Percentiles rank a stretch among this genome's conserved stretches.
phyloP scores from a whole-genome alignment of 352 stramenopile genomes.

The Thraustotheca clavata region DNA sequence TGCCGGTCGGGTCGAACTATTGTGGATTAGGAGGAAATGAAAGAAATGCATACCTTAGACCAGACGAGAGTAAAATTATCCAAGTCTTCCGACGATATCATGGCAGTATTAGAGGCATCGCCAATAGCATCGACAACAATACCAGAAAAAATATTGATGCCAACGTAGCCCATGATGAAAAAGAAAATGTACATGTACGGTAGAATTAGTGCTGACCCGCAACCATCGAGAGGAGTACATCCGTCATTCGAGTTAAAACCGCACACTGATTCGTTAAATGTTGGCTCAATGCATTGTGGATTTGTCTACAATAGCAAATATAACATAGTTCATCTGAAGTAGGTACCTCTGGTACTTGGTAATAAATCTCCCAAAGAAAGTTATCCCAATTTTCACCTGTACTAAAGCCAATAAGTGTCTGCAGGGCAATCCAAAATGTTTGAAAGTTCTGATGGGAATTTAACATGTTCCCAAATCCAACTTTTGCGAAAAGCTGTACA shows the following conservation, averaged over 20 bases:
- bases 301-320: not conserved
- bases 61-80: conserved; percentile 27
- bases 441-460: conserved; percentile 83
- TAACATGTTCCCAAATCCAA: conserved; percentile 57
- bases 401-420: conserved; percentile 71
- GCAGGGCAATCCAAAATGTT: conserved; percentile 56
- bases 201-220: conserved; percentile 43
- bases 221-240: conserved; percentile 61
- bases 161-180: conserved; percentile 57
- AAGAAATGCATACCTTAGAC: not conserved
- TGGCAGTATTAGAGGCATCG: conserved; percentile 36
- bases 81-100: conserved; percentile 33
- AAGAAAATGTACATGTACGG: conserved; percentile 79
- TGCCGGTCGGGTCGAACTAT: conserved; percentile 49
- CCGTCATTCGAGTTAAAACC: conserved; percentile 37
- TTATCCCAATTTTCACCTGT: conserved; percentile 91
- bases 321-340: not conserved
- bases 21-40: conserved; percentile 25
- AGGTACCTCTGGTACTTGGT: conserved; percentile 32
- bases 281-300: conserved; percentile 29
- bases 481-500: conserved; percentile 85
- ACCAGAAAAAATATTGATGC: conserved; percentile 64
- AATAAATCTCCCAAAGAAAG: conserved; percentile 83
- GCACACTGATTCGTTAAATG: conserved; percentile 47
- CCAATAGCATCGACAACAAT: conserved; percentile 56